Base-by-base conservation (phyloP, 768 basidiomycete species). In the Leccinellum rugosiceps region DNA sequence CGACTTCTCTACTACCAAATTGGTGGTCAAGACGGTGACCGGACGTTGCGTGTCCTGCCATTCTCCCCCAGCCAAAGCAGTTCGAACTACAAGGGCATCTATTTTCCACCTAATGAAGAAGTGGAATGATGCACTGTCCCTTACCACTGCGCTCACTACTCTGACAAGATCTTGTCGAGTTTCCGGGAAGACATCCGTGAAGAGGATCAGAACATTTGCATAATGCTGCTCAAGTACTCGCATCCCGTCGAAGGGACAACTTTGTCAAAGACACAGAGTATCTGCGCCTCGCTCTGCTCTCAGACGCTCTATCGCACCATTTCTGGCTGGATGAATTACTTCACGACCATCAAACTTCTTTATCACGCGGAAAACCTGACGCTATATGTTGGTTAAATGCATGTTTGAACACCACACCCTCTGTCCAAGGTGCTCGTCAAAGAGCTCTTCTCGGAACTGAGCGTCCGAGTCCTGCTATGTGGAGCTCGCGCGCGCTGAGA, bases 301-400 rank as follows among this genome's bases (percentile, higher is more conserved):
- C 97, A 99, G 76, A 99, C 97, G 0, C 84, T 99, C 32, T 99
- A 99, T 74, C 88, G 97, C 61, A 99, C 97, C 13, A 94, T 98
- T n/a, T 98, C 97, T 5, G 97, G 97, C 60, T 98, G 98, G 93
- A 98, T 98, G 97, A 98, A 99, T 78, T 99, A 98, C 76, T 90
- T 93, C 67, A 99, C 98, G 77, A 97, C 97, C 25, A 96, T 98
- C 86, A 98, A 99, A 74, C 83, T 99, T 38, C 83, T 98, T 19
- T 98, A 98, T 74, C 92, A 97, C 31, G 96, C 98, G 60, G 97
- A 98, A 76, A 98, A 98, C 75, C 97, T 7, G 93, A 94, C 72
- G 89, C 97, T 55, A 96, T 99, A 2, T 94, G 97, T 28, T 28
- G 26, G 26, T 28, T 6, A 8, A 6, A 28, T 8, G 8, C 70